Percentiles rank a stretch among this genome's conserved stretches.
phyloP scores from a whole-genome alignment of 1,139 yeast genomes.

The Suhomyces wounanorum region DNA sequence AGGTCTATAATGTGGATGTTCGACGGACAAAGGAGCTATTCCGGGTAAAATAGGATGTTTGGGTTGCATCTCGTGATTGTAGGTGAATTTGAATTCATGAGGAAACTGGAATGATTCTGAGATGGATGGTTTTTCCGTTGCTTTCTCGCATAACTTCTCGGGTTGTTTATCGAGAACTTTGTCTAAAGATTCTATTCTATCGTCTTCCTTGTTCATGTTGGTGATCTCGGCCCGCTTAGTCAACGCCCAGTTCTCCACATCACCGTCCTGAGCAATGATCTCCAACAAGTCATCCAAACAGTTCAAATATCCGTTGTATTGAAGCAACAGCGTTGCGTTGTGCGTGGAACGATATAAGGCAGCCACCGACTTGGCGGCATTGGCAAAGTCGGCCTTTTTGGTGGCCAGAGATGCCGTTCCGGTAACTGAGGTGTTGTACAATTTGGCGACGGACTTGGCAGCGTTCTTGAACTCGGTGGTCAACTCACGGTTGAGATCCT shows the following conservation, averaged over 20 bases:
- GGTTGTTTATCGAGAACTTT: constrained; percentile 4
- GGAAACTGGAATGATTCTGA: constrained; percentile 26
- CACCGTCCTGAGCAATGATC: constrained; percentile 49
- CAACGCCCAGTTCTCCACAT: constrained; percentile 56
- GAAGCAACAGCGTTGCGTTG: constrained; percentile 42
- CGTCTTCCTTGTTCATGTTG: constrained; percentile 19
- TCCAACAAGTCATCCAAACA: constrained; percentile 57
- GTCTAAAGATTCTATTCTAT: constrained; percentile 1
- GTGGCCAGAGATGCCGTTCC: constrained; percentile 13
- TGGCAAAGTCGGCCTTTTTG: constrained; percentile 53
- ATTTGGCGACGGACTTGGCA: constrained; percentile 46
- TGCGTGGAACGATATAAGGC: constrained; percentile 57
- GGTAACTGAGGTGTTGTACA: constrained; percentile 35
- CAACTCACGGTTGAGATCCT: constrained; percentile 46
- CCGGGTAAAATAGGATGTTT: constrained; percentile 47
- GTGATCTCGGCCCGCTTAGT: constrained; percentile 50
- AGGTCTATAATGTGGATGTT: constrained; percentile 6
- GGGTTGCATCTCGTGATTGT: constrained; percentile 32
- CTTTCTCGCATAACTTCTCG: background rate
- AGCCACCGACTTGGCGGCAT: constrained; percentile 67
- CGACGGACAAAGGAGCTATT: constrained; percentile 48
- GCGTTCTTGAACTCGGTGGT: constrained; percentile 47
- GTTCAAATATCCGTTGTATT: constrained; percentile 56
- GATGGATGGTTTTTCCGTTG: constrained; percentile 2
- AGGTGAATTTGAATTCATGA: constrained; percentile 39